These are phyloP conservation scores for Cyberlindnera veronae DNA, from an alignment of 805 yeast species.

Conservation along the genomic window DNA sequence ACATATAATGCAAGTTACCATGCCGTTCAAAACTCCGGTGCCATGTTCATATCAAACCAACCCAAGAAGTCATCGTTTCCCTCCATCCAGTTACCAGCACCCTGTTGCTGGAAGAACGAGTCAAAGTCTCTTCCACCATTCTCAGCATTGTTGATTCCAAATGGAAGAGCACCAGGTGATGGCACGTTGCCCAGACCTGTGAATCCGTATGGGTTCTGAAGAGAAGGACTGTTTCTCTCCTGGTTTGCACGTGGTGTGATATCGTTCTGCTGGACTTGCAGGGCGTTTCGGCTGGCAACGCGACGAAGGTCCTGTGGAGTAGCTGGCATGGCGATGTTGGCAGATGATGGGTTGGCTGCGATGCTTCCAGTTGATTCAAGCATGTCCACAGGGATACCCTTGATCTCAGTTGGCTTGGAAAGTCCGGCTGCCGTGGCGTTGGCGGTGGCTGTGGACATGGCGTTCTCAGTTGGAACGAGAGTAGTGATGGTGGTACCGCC, in stretches of 20 bases:
- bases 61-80: conserved; percentile 88
- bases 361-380: conserved; percentile 78
- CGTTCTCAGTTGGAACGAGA: conserved; percentile 80
- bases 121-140: conserved; percentile 36
- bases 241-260: neutral
- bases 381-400: conserved; percentile 69
- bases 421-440: conserved; percentile 54
- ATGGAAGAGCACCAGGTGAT: conserved; percentile 12
- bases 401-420: conserved; percentile 53
- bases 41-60: conserved; percentile 85
- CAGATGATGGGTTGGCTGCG: conserved; percentile 11
- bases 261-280: conserved; percentile 10
- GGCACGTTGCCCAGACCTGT: conserved; percentile 12
- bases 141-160: conserved; percentile 2
- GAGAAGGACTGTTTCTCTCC: neutral
- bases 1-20: no score
- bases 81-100: conserved; percentile 78
- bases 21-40: conserved; percentile 54
- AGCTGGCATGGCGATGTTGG: neutral
- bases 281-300: conserved; percentile 18
- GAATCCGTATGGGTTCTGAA: conserved; percentile 18
- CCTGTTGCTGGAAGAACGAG: conserved; percentile 73
- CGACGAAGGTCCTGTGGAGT: conserved; percentile 15
- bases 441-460: conserved; percentile 58
- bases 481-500: conserved; percentile 91